Base-by-base conservation (phyloP, 2,329 filamentous ascomycete species). In the Parafenestella ontariensis region DNA sequence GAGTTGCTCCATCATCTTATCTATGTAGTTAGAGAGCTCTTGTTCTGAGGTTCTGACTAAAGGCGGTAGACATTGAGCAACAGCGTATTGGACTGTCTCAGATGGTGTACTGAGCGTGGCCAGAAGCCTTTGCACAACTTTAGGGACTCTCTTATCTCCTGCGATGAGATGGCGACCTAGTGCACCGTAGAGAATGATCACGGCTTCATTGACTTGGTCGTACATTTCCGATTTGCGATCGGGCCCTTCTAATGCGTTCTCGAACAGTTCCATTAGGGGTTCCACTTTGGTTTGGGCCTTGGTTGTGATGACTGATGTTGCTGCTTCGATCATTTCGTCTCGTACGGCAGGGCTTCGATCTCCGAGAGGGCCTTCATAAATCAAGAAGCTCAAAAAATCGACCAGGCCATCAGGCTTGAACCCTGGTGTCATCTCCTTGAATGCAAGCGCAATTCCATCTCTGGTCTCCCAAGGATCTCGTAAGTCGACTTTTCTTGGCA, bases 101-200 rank as follows among this genome's bases (percentile, higher is more conserved):
- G 95, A 98, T 24, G 95, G 95, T 11, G 94, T 98, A 74, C 89
- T 95, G 40, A 99, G 81, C 6, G 96, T 97, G 20, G 87, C 86
- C 51, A 99, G 83, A 20, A 99, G 82, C 58, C 92, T 87, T 64
- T 94, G 89, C 46, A 99, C 88, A 41, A 99, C 95, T 52, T 89
- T 87, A 1, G 93, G 92, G 44, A 98, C 86, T 68, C 96, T 93
- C 62, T 87, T 79, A 74, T 99, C 95, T n/a, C 92, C 92, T 7
- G 87, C 78, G 63, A 90, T 86, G 54, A 99, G 79, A 80, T 99
- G 95, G 46, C 91, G 87, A 39, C 93, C 95, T 33, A 99, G 80
- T 46, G 96, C 94, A 72, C 95, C 95, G 68, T 99, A 99, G 74
- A 99, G 89, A 66, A 99, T 95, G 65, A 99, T 93, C 47, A 99